Evolutionary conservation across 2,329 filamentous ascomycete species (phyloP).

Genomic region (Rhynchosporium agropyri): DNA sequence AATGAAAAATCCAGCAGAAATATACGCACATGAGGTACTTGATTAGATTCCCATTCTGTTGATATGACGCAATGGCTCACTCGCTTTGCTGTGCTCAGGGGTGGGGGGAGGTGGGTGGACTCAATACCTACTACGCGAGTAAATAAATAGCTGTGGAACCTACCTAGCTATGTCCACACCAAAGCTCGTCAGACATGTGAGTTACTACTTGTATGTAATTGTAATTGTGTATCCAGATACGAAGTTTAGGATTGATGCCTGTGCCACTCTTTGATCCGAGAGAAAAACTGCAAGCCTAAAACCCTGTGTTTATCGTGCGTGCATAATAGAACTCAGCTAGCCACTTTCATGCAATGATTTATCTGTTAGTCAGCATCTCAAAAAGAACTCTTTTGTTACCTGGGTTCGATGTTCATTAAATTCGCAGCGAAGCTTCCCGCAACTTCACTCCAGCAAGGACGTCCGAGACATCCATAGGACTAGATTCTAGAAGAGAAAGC

Average conservation of each 20-base stretch:
- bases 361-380: neutral
- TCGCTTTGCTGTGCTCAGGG: conserved; percentile 1
- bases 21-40: conserved; percentile 1
- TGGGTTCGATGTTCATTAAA: too few relatives aligned
- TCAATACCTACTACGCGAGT: conserved; percentile 5
- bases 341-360: neutral
- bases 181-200: neutral
- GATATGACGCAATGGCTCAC: conserved; percentile 19
- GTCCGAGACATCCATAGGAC: too few relatives aligned
- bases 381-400: neutral
- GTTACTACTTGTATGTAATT: neutral
- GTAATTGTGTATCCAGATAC: neutral
- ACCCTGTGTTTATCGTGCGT: neutral
- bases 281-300: neutral
- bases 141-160: neutral
- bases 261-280: too few relatives aligned
- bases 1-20: neutral
- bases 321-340: neutral
- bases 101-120: neutral
- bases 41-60: neutral
- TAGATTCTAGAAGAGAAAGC: too few relatives aligned
- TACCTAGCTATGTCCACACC: too few relatives aligned
- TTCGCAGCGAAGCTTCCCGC: too few relatives aligned
- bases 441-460: too few relatives aligned
- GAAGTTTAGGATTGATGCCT: neutral